These are phyloP conservation scores for Lactarius hatsudake DNA, from an alignment of 768 basidiomycete species.

Conservation along the genomic window DNA sequence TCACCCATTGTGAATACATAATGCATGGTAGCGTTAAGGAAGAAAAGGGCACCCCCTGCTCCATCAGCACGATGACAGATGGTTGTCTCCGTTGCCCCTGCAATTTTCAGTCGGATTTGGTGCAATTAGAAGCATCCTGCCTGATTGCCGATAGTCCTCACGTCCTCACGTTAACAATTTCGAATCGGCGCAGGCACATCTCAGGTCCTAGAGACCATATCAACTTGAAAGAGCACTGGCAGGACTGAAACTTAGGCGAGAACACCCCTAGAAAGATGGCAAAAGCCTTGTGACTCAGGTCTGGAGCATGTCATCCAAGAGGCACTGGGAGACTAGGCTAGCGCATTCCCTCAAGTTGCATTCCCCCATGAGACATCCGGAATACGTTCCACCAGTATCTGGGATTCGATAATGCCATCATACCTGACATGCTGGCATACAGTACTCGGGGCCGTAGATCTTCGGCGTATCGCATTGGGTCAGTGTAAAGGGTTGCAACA, in stretches of 20 bases:
- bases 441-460: not conserved
- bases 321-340: not conserved
- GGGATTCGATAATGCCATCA: not conserved
- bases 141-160: not conserved
- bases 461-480: not conserved
- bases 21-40: not conserved
- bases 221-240: not conserved
- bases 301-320: not conserved
- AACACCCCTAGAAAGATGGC: not conserved
- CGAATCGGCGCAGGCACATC: not conserved
- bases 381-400: not conserved
- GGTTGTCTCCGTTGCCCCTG: conserved; percentile 1
- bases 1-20: not conserved
- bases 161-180: not conserved
- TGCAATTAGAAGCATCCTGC: not conserved
- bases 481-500: not conserved
- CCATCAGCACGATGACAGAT: not conserved
- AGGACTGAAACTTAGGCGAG: not conserved
- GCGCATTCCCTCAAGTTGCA: not conserved
- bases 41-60: not conserved
- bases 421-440: not conserved
- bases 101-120: not conserved
- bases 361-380: not conserved
- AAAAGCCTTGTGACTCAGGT: not conserved
- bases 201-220: not conserved